Evolutionary conservation across 202 grass and related monocot genomes (phyloP), one percentile per base, ranked within the genome.

Genomic region (Alloteropsis angusta): DNA sequence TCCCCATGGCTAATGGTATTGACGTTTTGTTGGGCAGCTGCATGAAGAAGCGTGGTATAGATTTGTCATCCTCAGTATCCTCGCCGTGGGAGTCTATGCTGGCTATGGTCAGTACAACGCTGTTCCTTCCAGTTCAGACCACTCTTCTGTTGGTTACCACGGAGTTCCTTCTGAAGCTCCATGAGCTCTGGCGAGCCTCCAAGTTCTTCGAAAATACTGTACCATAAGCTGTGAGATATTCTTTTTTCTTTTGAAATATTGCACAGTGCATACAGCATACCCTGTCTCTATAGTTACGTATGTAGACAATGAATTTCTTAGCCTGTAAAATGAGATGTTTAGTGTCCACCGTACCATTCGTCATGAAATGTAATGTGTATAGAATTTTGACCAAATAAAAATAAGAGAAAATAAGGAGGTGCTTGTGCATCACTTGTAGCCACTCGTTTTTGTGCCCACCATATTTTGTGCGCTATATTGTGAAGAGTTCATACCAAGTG

Each of bases 21-120:
- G 16, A 17, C 41, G 9, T 12, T 81, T 39, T 49, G 63, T 60
- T 66, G 74, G 60, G 79, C 89, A 98, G 95, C 88, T 98, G 47
- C 95, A 98, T 77, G 95, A 90, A 87, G 95, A 98, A 87, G 95
- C 87, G 11, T 98, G 95, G 87, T 92, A 89, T 37, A 98, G 92
- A 90, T 98, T 98, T 69, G 67, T 90, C 72, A 87, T 98, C 35
- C 83, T 98, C 56, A 94, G 92, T 53, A 55, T 98, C n/a, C n/a
- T 93, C 18, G 80, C 89, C 0, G 78, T 87, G 39, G 92, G 77
- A 43, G 14, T 98, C 17, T 98, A 94, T 73, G 95, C 95, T 1
- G 67, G 87, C 37, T 98, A 94, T 65, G 95, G 95, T 67, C 95
- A 90, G 65, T 85, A 94, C 84, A 78, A 92, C 43, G 88, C 89